Evolutionary conservation across 169 alveolate species (phyloP).

Genomic region (Plasmodium knowlesi): DNA sequence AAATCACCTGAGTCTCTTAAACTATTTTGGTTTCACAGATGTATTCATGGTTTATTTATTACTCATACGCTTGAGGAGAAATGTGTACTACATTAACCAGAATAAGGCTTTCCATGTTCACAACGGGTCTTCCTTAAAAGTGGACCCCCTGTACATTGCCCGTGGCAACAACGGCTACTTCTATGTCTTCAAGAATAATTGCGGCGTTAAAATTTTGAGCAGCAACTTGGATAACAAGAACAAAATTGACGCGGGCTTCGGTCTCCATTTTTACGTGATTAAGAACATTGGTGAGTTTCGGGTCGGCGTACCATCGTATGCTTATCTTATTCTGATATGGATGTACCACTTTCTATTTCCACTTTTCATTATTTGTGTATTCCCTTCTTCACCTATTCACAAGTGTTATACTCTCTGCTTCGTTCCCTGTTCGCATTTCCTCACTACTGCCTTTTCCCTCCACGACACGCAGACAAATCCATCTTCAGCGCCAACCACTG

Average conservation of each 20-base stretch:
- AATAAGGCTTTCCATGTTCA: constrained; percentile 26
- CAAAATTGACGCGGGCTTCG: constrained; percentile 49
- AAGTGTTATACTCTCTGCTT: background rate
- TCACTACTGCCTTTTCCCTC: background rate
- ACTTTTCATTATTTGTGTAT: too few relatives aligned
- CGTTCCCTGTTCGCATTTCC: background rate
- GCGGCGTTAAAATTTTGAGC: constrained; percentile 8
- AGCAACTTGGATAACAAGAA: background rate
- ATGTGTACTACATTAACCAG: constrained; percentile 34
- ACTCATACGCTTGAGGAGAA: background rate
- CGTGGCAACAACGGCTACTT: constrained; percentile 19
- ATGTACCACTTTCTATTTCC: too few relatives aligned
- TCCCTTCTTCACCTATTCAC: too few relatives aligned
- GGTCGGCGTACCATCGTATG: background rate
- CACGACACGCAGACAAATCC: constrained; percentile 2
- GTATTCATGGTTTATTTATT: constrained; percentile 35
- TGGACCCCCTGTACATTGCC: constrained; percentile 16
- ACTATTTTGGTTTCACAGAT: constrained; percentile 64
- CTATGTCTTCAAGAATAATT: background rate
- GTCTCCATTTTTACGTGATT: constrained; percentile 3
- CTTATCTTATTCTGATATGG: background rate
- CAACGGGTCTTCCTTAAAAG: background rate
- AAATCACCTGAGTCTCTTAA: constrained; percentile 32
- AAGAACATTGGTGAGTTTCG: constrained; percentile 18
- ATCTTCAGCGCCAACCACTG: background rate